Base-by-base conservation (phyloP, 2,329 filamentous ascomycete species). In the Golovinomyces cichoracearum region DNA sequence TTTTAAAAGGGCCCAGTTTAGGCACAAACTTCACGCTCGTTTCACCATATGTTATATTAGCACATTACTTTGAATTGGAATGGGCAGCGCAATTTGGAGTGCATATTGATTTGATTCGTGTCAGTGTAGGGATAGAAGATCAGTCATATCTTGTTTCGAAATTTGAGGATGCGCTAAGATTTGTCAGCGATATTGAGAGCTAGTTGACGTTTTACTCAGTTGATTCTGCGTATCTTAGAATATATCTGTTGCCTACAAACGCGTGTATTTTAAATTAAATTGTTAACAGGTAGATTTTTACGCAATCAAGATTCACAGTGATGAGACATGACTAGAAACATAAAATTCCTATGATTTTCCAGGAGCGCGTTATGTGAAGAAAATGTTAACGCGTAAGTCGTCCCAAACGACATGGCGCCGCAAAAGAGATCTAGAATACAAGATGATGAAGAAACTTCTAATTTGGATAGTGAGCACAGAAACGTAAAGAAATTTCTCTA, bases 11-110 rank as follows among this genome's bases (percentile, higher is more conserved):
- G 0, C 90, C 90, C 0, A 94, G 85, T 63, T 67, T 98, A 46
- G 90, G 90, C 1, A 95, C 90, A 0, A 98, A 98, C 63, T 98
- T 98, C 61, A 95, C 90, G 0, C 68, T 98, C 33, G 80, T 80
- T 50, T 93, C 80, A 45, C 90, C 90, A 0, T 98, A 93, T 62
- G 84, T 90, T 21, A 67, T 98, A 29, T 64, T 98, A 27, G 90
- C 90, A 4, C 90, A 98, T 63, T 98, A 90, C 58, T 69, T 73
- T 42, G 90, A 98, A 66, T 63, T 95, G 38, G 78, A 86, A n/a
- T 98, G 90, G 90, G 83, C 82, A 40, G 75, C 72, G 23, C 68
- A 77, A 51, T 88, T 80, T 61, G 84, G 86, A 0, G 83, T 94
- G 2, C 80, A 90, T 49, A 74, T 75, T 1, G 74, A 83, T 60